These are phyloP conservation scores for Benincasa hispida DNA, from an alignment of 306 rosid genomes.

Conservation along the genomic window DNA sequence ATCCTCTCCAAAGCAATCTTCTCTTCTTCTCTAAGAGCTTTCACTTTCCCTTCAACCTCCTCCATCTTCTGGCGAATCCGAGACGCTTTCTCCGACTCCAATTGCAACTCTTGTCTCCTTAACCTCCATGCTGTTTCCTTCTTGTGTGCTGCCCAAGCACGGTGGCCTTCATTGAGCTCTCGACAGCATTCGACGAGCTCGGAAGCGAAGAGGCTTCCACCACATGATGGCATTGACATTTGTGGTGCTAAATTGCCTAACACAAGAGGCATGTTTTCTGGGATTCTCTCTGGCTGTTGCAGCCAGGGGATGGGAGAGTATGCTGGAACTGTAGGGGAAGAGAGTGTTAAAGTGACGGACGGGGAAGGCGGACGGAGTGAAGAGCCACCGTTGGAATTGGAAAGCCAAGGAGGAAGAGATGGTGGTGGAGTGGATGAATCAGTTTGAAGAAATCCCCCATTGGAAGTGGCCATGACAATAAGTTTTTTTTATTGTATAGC, in stretches of 20 bases:
- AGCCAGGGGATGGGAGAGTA: constrained; percentile 55
- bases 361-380: constrained; percentile 64
- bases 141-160: constrained; percentile 70
- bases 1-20: constrained; percentile 58
- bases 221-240: constrained; percentile 27
- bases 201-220: constrained; percentile 46
- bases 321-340: constrained; percentile 63
- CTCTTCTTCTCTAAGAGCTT: constrained; percentile 78
- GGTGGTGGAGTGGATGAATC: constrained; percentile 42
- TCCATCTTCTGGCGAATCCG: constrained; percentile 75
- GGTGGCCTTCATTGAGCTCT: constrained; percentile 83
- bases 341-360: constrained; percentile 72
- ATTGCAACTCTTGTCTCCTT: constrained; percentile 78
- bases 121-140: constrained; percentile 82
- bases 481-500: constrained; percentile 20
- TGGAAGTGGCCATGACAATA: constrained; percentile 71
- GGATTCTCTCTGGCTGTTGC: constrained; percentile 71
- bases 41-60: constrained; percentile 68
- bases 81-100: constrained; percentile 75
- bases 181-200: constrained; percentile 75
- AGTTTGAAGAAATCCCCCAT: constrained; percentile 45
- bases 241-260: constrained; percentile 44
- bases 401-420: constrained; percentile 86
- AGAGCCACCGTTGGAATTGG: constrained; percentile 39
- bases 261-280: constrained; percentile 38